Percentiles rank a stretch among this genome's conserved stretches.
Evolutionary conservation across 495 filamentous ascomycete species (phyloP).

Genomic region (Durotheca rogersii): DNA sequence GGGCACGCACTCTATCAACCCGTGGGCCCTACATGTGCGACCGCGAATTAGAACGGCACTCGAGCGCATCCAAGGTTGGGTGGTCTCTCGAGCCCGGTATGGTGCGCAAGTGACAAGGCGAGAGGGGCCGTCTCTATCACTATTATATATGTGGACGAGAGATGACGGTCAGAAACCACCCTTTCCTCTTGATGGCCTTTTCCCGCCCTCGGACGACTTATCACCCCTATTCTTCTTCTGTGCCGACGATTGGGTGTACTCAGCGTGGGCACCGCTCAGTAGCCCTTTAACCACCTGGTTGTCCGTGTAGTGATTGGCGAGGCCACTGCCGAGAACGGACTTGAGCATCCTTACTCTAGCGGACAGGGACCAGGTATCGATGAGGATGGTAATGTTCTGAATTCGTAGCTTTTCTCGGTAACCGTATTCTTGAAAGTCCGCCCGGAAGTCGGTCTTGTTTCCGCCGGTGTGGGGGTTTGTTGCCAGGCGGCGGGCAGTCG

Average conservation of each 20-base stretch:
- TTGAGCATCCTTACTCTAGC: conserved; percentile 73
- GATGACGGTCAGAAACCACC: conserved; percentile 4
- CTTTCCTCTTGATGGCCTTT: conserved; percentile 1
- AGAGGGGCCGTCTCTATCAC: conserved; percentile 3
- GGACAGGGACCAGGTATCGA: conserved; percentile 91
- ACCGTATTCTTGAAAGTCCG: conserved; percentile 74
- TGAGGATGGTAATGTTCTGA: conserved; percentile 69
- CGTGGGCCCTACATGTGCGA: too few species aligned
- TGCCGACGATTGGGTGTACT: conserved; percentile 28
- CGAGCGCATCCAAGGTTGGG: too few species aligned
- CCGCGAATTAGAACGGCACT: too few species aligned
- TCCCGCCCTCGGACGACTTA: conserved; percentile 5
- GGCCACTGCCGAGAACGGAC: conserved; percentile 76
- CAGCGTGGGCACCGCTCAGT: conserved; percentile 46
- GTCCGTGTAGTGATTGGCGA: conserved; percentile 74
- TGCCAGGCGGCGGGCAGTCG: conserved; percentile 41
- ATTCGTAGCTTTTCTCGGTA: conserved; percentile 76
- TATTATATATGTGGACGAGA: conserved; percentile 6
- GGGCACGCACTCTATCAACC: too few species aligned
- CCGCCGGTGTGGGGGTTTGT: conserved; percentile 45
- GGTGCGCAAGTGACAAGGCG: background rate
- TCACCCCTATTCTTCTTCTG: conserved; percentile 20
- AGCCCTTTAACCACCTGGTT: conserved; percentile 79
- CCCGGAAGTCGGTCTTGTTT: conserved; percentile 66
- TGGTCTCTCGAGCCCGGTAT: too few species aligned